These are phyloP conservation scores for Rhodamnia argentea DNA, from an alignment of 345 rosid genomes.

Conservation along the genomic window DNA sequence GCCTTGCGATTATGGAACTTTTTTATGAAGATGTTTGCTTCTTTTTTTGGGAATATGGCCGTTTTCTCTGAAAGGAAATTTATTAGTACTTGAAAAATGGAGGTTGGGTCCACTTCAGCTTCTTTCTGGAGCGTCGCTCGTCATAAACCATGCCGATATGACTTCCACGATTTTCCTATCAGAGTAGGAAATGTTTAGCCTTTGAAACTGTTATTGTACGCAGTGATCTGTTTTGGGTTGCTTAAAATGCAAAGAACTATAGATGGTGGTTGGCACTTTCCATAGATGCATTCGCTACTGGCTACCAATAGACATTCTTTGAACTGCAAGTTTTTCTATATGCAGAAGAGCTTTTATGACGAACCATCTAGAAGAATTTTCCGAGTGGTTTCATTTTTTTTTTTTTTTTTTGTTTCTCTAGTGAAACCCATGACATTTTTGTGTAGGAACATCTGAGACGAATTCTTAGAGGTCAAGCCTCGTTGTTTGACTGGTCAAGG, in stretches of 20 bases:
- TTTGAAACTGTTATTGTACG: not conserved
- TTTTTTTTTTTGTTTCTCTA: not conserved
- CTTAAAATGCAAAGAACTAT: not conserved
- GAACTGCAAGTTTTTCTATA: not conserved
- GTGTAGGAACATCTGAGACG: slow-evolving; percentile 80
- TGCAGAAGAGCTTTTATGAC: not conserved
- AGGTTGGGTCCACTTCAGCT: not conserved
- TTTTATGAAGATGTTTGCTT: not conserved
- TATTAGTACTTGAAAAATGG: not conserved
- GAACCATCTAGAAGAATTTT: not conserved
- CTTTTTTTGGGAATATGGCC: not conserved
- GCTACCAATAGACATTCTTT: not conserved
- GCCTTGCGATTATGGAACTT: not conserved
- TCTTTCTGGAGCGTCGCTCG: not conserved
- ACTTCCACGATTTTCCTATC: not conserved
- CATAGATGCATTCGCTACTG: not conserved
- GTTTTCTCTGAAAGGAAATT: not conserved
- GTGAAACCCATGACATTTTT: not conserved
- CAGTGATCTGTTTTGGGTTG: not conserved
- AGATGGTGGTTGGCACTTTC: not conserved
- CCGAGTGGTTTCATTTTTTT: not conserved
- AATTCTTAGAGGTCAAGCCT: slow-evolving; percentile 94
- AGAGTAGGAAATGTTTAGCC: not conserved
- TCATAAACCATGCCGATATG: not conserved
- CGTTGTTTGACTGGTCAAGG: slow-evolving; percentile 93